phyloP scores from a whole-genome alignment of 352 stramenopile species.

The Phytophthora sp. region DNA sequence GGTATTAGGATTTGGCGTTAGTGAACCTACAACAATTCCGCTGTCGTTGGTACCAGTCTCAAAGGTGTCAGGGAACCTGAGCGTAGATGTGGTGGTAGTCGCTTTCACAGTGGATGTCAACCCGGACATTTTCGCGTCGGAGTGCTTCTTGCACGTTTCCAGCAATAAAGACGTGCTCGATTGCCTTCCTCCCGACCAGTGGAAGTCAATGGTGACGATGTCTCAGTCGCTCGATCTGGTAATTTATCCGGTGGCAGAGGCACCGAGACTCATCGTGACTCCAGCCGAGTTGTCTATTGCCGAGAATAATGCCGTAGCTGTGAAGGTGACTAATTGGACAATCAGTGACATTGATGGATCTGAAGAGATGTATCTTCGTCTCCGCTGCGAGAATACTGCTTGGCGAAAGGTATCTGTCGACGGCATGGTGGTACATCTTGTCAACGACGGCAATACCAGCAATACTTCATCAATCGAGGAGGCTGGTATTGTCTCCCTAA shows the following conservation, averaged over 20 bases:
- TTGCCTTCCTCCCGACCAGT: conserved; percentile 9
- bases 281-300: not conserved
- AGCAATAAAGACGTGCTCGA: not conserved
- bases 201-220: conserved; percentile 15
- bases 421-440: not conserved
- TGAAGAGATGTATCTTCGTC: conserved; percentile 17
- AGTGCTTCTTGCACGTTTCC: conserved; percentile 15
- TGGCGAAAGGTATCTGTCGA: no score
- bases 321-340: conserved; percentile 19
- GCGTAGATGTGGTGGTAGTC: conserved; percentile 20
- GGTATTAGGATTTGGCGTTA: not conserved
- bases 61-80: conserved; percentile 24
- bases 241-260: conserved; percentile 20
- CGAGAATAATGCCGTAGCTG: conserved; percentile 4
- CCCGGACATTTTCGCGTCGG: conserved; percentile 18
- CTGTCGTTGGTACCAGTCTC: conserved; percentile 8
- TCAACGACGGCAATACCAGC: conserved; percentile 1
- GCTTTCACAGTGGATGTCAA: conserved; percentile 14
- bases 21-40: not conserved
- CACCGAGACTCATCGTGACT: conserved; percentile 1
- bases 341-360: conserved; percentile 22
- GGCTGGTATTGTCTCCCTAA: not conserved
- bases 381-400: no score
- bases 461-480: conserved; percentile 2
- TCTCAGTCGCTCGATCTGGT: conserved; percentile 5